Evolutionary conservation across 2,329 filamentous ascomycete genomes (phyloP).

Genomic region (Emergomyces pasteurianus): DNA sequence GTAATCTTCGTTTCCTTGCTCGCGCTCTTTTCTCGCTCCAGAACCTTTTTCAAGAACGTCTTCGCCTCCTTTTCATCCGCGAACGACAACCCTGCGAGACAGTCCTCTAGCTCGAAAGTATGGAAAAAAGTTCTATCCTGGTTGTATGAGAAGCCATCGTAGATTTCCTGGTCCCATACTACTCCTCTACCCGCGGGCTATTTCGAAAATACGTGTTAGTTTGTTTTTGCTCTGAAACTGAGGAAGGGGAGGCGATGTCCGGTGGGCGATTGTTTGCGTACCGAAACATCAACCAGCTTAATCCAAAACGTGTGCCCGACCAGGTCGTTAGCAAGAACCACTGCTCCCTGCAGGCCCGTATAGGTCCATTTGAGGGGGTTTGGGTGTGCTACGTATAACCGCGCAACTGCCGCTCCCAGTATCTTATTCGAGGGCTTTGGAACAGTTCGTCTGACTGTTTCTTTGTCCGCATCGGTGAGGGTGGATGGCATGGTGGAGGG

Average conservation of each 20-base stretch:
- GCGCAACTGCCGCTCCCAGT: constrained; percentile 83
- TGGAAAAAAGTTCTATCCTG: constrained; percentile 97
- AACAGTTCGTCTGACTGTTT: constrained; percentile 86
- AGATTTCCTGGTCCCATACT: constrained; percentile 96
- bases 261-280: constrained; percentile 36
- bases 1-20: constrained; percentile 74
- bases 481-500: constrained; percentile 45
- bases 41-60: constrained; percentile 94
- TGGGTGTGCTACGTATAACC: constrained; percentile 86
- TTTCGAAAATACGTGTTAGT: background rate
- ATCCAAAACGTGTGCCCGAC: constrained; percentile 96
- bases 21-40: constrained; percentile 89
- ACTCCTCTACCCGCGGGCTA: constrained; percentile 70
- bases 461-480: constrained; percentile 86
- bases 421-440: constrained; percentile 96
- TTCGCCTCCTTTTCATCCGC: constrained; percentile 95
- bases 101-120: constrained; percentile 90
- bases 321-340: constrained; percentile 82
- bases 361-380: constrained; percentile 81
- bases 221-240: background rate
- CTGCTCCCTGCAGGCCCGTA: constrained; percentile 83
- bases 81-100: constrained; percentile 80
- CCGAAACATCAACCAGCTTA: constrained; percentile 93
- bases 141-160: constrained; percentile 88
- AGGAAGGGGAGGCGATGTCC: background rate